phyloP scores from a whole-genome alignment of 2,329 filamentous ascomycete genomes.

The Stylonectria norvegica region DNA sequence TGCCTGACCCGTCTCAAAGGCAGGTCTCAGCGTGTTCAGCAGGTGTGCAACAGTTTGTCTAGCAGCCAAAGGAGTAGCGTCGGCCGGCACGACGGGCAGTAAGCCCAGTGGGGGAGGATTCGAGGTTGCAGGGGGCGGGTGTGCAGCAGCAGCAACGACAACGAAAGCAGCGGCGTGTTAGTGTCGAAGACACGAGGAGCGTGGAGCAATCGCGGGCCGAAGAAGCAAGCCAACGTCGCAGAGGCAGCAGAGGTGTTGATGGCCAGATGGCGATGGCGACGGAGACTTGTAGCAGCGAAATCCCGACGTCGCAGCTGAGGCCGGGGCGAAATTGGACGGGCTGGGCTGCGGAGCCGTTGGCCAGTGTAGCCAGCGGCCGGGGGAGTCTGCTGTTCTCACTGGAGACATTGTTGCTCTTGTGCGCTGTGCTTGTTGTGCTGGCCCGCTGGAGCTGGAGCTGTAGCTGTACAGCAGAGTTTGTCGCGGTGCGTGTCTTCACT shows the following conservation, averaged over 20 bases:
- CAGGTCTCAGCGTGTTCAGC: too few species aligned
- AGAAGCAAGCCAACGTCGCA: slow-evolving; percentile 28
- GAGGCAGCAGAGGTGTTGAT: too few species aligned
- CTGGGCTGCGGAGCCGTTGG: slow-evolving; percentile 11
- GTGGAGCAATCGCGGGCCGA: too few species aligned
- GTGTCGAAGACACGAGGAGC: too few species aligned
- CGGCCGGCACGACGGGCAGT: background rate
- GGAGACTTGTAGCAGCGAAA: slow-evolving; percentile 2
- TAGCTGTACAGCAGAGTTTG: too few species aligned
- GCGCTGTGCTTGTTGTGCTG: background rate
- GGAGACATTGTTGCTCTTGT: slow-evolving; percentile 8
- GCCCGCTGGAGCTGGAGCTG: too few species aligned
- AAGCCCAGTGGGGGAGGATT: background rate
- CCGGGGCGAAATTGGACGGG: slow-evolving; percentile 5
- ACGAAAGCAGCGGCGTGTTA: too few species aligned
- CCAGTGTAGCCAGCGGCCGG: slow-evolving; percentile 7
- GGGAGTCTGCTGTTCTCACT: slow-evolving; percentile 4
- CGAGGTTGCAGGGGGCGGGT: background rate
- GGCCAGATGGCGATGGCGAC: slow-evolving; percentile 9
- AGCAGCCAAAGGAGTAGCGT: background rate
- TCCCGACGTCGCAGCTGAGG: background rate
- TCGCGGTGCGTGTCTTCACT: too few species aligned
- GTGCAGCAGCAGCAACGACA: too few species aligned
- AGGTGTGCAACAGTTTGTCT: too few species aligned
- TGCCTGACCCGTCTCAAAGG: background rate